phyloP scores from a whole-genome alignment of 1,284 basidiomycete genomes.

The Ganoderma lingzhi region DNA sequence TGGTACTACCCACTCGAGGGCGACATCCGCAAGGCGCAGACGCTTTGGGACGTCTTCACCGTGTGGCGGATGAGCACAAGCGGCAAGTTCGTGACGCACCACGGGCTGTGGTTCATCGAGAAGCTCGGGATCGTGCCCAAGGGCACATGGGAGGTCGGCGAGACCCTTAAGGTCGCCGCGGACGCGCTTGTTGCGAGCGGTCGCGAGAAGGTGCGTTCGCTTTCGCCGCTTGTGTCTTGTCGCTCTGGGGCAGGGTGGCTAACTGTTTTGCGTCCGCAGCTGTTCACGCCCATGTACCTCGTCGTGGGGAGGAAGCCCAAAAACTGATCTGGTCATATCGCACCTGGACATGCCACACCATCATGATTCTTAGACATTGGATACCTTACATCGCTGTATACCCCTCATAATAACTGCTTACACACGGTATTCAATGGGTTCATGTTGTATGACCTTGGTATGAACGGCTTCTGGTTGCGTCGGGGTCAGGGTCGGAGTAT shows the following conservation, averaged over 20 bases:
- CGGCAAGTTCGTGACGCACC: slow-evolving; percentile 89
- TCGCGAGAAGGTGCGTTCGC: slow-evolving; percentile 75
- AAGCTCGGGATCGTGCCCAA: slow-evolving; percentile 86
- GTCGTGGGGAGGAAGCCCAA: slow-evolving; percentile 73
- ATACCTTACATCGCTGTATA: slow-evolving; percentile 30
- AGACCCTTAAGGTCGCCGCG: slow-evolving; percentile 87
- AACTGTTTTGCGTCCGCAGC: slow-evolving; percentile 47
- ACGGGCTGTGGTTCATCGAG: slow-evolving; percentile 83
- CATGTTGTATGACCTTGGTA: slow-evolving; percentile 22
- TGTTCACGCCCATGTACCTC: slow-evolving; percentile 86
- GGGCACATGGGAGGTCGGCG: slow-evolving; percentile 93
- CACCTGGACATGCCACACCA: slow-evolving; percentile 7
- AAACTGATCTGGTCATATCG: slow-evolving; percentile 27
- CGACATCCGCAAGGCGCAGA: slow-evolving; percentile 92
- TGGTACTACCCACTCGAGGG: slow-evolving; percentile 99
- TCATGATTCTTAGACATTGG: slow-evolving; percentile 13
- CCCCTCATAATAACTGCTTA: slow-evolving; percentile 27
- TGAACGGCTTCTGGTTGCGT: slow-evolving; percentile 1
- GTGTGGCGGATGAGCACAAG: slow-evolving; percentile 92
- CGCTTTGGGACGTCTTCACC: slow-evolving; percentile 90
- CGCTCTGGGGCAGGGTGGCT: too few species aligned
- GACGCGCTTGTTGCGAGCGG: slow-evolving; percentile 88
- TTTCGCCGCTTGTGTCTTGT: not conserved
- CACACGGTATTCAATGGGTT: slow-evolving; percentile 10
- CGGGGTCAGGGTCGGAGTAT: not conserved